These are phyloP conservation scores for Colletotrichum echinochloae DNA, from an alignment of 2,329 filamentous ascomycete genomes.

Conservation along the genomic window DNA sequence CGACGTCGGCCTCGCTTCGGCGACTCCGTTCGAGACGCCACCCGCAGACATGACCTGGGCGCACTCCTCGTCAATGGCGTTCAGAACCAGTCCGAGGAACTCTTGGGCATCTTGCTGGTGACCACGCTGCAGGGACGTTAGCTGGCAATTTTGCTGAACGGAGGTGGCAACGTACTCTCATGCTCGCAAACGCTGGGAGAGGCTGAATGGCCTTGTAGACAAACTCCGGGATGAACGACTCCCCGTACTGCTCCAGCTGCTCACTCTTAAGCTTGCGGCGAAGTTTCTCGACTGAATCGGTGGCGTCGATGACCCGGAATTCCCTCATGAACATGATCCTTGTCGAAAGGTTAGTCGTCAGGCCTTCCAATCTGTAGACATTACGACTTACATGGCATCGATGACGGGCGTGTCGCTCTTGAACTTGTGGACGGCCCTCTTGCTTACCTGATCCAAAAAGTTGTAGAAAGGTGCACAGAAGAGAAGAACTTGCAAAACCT, in stretches of 20 bases:
- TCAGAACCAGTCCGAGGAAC: conserved; percentile 92
- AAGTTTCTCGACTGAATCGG: conserved; percentile 78
- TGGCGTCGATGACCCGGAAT: conserved; percentile 87
- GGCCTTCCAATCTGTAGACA: not conserved
- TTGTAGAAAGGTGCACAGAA: conserved; percentile 96
- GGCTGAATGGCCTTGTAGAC: conserved; percentile 93
- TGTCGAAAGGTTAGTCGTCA: conserved; percentile 23
- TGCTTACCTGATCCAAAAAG: conserved; percentile 88
- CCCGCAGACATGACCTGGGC: conserved; percentile 72
- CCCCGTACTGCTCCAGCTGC: conserved; percentile 90
- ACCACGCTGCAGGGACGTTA: conserved; percentile 71
- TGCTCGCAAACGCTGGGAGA: conserved; percentile 88
- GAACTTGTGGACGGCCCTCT: conserved; percentile 88
- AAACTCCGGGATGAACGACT: conserved; percentile 92
- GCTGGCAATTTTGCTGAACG: conserved; percentile 11
- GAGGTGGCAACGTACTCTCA: conserved; percentile 74
- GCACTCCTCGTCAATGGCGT: conserved; percentile 94
- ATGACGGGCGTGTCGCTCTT: conserved; percentile 94
- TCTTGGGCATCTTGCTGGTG: conserved; percentile 99
- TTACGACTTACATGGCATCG: conserved; percentile 84
- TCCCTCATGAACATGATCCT: conserved; percentile 97
- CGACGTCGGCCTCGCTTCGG: conserved; percentile 45
- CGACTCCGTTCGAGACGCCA: conserved; percentile 39
- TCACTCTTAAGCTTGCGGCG: conserved; percentile 80
- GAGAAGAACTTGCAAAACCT: conserved; percentile 95